Base-by-base conservation (phyloP, 1,284 basidiomycete species). In the Porogramme epimiltina region DNA sequence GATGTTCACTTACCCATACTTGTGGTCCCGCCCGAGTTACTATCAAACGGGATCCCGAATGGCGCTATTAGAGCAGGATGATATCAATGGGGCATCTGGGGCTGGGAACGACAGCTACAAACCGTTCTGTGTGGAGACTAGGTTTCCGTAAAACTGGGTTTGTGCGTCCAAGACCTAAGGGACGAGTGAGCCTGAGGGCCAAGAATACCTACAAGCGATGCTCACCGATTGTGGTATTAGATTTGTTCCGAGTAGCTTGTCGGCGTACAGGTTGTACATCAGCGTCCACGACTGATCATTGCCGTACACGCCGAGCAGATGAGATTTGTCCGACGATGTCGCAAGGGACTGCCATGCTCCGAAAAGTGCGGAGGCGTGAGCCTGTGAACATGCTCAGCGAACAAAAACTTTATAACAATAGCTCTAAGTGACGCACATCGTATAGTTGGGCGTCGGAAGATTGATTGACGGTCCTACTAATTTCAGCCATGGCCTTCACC, bases 201-300 rank as follows among this genome's bases (percentile, higher is more conserved):
- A 18, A n/a, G 31, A 16, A 2, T 8, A 31, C 34, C 6, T n/a
- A 18, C n/a, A 5, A 9, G 16, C 34, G 8, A 5, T 37, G n/a
- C 34, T 9, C 42, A 67, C 66, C 23, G 52, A 37, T 19, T 61
- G 45, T 28, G 52, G 47, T 0, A 68, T 45, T n/a, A 68, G 39
- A 19, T 53, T 43, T 0, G 57, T 58, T 13, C 56, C 55, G 6
- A 89, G 72, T 23, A 88, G 67, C 60, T 77, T 81, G 66, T 88
- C 85, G 3, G 77, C 81, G 52, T 75, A 86, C 13, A 89, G 34
- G 66, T 88, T 88, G 68, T 89, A 88, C 19, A 81, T 70, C 37
- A 84, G 62, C 8, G 81, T 78, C 81, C 83, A 86, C 67, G 76
- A 76, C 56, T 61, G 61, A 6, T 6, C 5, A 39, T 72, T 66